A percentile compares a stretch with the other conserved stretches of the same genome.
Evolutionary conservation across 345 rosid genomes (phyloP).

Genomic region (Corchorus olitorius): DNA sequence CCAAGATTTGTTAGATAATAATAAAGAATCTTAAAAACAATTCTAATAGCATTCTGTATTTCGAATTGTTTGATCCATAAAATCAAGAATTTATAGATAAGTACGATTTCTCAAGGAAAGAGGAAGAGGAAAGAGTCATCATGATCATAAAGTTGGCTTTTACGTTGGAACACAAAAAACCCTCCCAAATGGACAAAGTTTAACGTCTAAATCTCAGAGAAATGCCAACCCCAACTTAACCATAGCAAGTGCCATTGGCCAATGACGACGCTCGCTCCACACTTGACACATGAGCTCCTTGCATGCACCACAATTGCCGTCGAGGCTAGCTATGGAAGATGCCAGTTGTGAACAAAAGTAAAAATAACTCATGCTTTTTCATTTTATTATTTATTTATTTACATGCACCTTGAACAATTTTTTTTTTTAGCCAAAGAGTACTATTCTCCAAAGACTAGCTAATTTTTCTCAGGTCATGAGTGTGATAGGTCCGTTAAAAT

Average conservation of each 20-base stretch:
- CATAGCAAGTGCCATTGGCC: not conserved
- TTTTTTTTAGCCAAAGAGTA: no score
- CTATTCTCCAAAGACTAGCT: no score
- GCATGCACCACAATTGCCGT: not conserved
- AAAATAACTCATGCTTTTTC: not conserved
- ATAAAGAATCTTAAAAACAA: no score
- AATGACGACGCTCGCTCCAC: not conserved
- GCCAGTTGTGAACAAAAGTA: not conserved
- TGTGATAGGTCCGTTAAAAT: no score
- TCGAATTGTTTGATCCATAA: not conserved
- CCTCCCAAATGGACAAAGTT: not conserved
- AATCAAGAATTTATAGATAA: not conserved
- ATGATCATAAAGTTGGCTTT: not conserved
- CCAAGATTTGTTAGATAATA: no score
- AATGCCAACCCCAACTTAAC: not conserved
- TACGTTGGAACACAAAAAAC: not conserved
- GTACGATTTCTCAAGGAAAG: not conserved
- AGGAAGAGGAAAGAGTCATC: not conserved
- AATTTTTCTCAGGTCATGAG: no score
- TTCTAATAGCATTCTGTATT: no score
- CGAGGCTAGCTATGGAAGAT: not conserved
- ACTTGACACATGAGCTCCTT: not conserved
- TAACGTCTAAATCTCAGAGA: not conserved
- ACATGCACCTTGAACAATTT: no score
- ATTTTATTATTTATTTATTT: not conserved